These are phyloP conservation scores for Papiliotrema flavescens DNA, from an alignment of 1,284 basidiomycete genomes.

Conservation along the genomic window DNA sequence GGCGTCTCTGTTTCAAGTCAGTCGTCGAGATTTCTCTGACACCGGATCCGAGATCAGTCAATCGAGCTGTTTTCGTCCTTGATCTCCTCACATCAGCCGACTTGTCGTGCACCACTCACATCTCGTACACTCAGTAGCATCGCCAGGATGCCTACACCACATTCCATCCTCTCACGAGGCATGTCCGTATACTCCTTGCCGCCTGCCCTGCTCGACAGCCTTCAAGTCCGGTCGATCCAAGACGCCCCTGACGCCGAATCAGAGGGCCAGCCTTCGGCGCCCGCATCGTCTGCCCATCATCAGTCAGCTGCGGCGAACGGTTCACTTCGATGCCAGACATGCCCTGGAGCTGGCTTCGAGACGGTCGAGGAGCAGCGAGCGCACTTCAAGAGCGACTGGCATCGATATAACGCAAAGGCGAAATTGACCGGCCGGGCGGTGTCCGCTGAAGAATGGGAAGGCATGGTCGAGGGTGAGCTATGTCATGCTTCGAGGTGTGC, in stretches of 20 bases:
- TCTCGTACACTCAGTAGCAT: too few relatives aligned
- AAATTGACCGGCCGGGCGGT: constrained; percentile 62
- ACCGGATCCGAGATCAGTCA: too few relatives aligned
- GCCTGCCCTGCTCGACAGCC: constrained; percentile 61
- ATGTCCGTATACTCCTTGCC: constrained; percentile 62
- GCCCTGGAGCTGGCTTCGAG: constrained; percentile 65
- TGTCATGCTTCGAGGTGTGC: background rate
- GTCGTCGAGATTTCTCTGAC: too few relatives aligned
- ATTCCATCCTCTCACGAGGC: constrained; percentile 20
- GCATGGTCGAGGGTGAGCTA: constrained; percentile 69
- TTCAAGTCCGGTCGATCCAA: constrained; percentile 58
- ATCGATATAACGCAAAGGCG: constrained; percentile 92
- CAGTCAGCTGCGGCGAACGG: constrained; percentile 4
- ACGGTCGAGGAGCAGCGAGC: constrained; percentile 76
- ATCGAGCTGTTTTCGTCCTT: too few relatives aligned
- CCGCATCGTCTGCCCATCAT: background rate
- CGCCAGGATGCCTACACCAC: constrained; percentile 1
- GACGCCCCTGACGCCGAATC: constrained; percentile 3
- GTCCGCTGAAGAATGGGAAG: constrained; percentile 66
- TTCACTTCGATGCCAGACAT: constrained; percentile 65
- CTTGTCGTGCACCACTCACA: too few relatives aligned
- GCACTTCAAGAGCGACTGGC: constrained; percentile 96
- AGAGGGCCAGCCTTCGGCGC: background rate
- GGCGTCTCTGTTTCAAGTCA: too few relatives aligned
- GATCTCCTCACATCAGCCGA: too few relatives aligned